phyloP scores from a whole-genome alignment of 2,329 filamentous ascomycete genomes.

The Lachnellula hyalina region DNA sequence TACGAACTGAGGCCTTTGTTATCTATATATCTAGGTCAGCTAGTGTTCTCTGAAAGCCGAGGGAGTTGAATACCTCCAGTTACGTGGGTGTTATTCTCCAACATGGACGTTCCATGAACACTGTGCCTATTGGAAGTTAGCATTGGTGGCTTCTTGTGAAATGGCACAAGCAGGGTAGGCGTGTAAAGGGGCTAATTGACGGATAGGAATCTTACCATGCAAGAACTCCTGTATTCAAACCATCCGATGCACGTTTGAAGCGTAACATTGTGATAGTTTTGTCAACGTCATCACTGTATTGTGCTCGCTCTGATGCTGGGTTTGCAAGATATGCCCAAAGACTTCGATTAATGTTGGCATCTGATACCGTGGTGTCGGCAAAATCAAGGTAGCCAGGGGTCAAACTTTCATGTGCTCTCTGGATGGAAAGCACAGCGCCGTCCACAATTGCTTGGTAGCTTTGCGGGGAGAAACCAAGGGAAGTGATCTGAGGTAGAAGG shows the following conservation, averaged over 20 bases:
- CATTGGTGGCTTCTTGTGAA: neutral
- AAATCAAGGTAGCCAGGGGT: slow-evolving; percentile 60
- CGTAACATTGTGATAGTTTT: slow-evolving; percentile 75
- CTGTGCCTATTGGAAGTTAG: slow-evolving; percentile 32
- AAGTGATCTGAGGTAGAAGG: slow-evolving; percentile 83
- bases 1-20: slow-evolving; percentile 92
- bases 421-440: slow-evolving; percentile 74
- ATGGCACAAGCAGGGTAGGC: slow-evolving; percentile 20
- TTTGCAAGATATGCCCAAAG: slow-evolving; percentile 84
- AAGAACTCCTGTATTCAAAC: slow-evolving; percentile 71
- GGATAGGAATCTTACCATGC: slow-evolving; percentile 58
- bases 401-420: slow-evolving; percentile 70
- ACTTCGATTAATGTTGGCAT: slow-evolving; percentile 85
- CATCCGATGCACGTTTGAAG: slow-evolving; percentile 68
- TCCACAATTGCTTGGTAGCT: slow-evolving; percentile 89
- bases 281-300: slow-evolving; percentile 59
- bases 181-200: too few relatives aligned
- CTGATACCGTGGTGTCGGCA: slow-evolving; percentile 61
- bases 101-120: slow-evolving; percentile 84
- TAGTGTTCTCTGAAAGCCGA: neutral
- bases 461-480: slow-evolving; percentile 75
- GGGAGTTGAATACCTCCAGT: slow-evolving; percentile 45
- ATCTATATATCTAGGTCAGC: slow-evolving; percentile 41
- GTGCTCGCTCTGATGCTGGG: slow-evolving; percentile 65
- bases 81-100: slow-evolving; percentile 85